Evolutionary conservation across 805 yeast species (phyloP).

Genomic region (Teunomyces atbi): DNA sequence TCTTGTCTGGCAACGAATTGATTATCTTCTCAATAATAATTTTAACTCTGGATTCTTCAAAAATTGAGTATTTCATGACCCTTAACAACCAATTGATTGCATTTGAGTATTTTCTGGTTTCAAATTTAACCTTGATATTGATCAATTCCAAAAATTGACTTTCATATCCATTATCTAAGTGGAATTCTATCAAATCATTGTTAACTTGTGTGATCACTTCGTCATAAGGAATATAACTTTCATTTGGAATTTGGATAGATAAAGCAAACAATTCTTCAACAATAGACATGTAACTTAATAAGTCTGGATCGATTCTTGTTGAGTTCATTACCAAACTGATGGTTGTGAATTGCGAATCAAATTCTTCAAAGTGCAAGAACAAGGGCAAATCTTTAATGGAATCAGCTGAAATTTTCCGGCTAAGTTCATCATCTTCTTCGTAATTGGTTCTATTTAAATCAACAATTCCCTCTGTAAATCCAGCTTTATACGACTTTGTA

Average conservation of each 20-base stretch:
- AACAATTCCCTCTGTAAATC: conserved; percentile 38
- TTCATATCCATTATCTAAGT: conserved; percentile 55
- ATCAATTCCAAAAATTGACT: conserved; percentile 66
- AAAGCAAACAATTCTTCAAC: conserved; percentile 67
- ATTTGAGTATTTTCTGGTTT: conserved; percentile 55
- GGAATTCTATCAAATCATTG: conserved; percentile 65
- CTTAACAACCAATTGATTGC: conserved; percentile 78
- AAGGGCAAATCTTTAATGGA: conserved; percentile 53
- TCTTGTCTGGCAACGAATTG: conserved; percentile 58
- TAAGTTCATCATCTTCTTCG: conserved; percentile 23
- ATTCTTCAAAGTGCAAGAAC: conserved; percentile 75
- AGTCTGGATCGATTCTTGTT: conserved; percentile 44
- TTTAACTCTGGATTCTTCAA: conserved; percentile 70
- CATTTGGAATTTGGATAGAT: conserved; percentile 66
- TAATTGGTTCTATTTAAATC: conserved; percentile 19
- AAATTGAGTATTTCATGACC: conserved; percentile 61
- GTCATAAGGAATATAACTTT: conserved; percentile 61
- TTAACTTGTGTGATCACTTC: conserved; percentile 73
- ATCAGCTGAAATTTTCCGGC: conserved; percentile 17
- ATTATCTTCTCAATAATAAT: conserved; percentile 62
- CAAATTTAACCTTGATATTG: conserved; percentile 59
- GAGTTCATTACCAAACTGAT: conserved; percentile 62
- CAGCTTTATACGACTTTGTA: conserved; percentile 63
- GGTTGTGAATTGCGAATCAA: conserved; percentile 74
- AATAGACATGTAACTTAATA: conserved; percentile 63